Base-by-base conservation (phyloP, 2,329 filamentous ascomycete genomes). In the Trichoderma koningii region DNA sequence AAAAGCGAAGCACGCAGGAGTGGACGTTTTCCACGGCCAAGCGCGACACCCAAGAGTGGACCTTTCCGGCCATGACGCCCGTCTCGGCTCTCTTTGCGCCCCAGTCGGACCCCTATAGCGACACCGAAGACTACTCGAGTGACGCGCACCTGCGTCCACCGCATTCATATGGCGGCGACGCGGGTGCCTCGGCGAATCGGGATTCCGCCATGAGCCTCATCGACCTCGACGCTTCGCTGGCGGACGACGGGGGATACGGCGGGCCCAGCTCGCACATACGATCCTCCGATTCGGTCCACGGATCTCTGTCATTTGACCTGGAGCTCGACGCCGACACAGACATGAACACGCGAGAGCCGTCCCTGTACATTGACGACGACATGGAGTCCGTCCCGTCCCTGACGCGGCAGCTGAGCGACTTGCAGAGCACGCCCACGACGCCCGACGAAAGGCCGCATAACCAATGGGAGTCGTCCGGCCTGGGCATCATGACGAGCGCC, bases 41-140 rank as follows among this genome's bases (percentile, higher is more conserved):
- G 19, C 62, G 62, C 6, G 53, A 64, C 3, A 64, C 62, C 7
- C 55, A 57, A n/a, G 62, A 64, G 52, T 64, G 62, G 62, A 64
- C 45, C 47, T 64, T 64, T 52, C 62, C 62, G 82, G 64, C 72
- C 81, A 66, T 80, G 78, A 1, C 26, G 73, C 74, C 26, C 72
- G 69, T 10, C 68, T 69, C 57, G 74, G 74, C 52, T 9, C 26
- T 57, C 2, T 48, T 45, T 19, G 44, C 57, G 10, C 51, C 64
- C 12, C 28, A 47, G 14, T 48, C 60, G 30, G 64, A 63, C 26
- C 34, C 15, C 23, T 66, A 45, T 26, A 62, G 51, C 51, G 56
- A 62, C n/a, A 52, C 30, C 15, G 64, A 63, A 4, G 64, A 66
- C 17, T 52, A 21, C 26, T 10, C 23, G 9, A 38, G 19, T 14